Base-by-base conservation (phyloP, 371 early-diverging fungal genomes). In the Lichtheimia ornata region DNA sequence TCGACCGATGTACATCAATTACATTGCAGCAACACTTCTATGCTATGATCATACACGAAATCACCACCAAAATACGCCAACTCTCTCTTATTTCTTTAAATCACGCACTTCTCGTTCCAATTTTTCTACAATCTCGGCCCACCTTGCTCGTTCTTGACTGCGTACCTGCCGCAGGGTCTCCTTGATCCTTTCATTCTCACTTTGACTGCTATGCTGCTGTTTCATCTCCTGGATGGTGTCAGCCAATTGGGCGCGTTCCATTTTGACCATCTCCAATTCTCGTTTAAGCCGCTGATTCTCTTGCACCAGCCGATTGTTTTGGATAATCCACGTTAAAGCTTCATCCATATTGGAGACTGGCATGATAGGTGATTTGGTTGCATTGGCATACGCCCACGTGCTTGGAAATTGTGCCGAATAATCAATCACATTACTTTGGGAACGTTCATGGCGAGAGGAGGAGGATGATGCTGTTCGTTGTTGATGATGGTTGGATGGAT, bases 261-360 rank as follows among this genome's bases (percentile, higher is more conserved):
- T 17, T n/a, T 49, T 20, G 22, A 56, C 50, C 28, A 24, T 24
- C 13, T 55, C 55, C 14, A 59, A 42, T 27, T 59, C 56, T 49
- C 28, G 20, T 18, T 64, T 64, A 5, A 64, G 52, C 44, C 59
- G 49, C 24, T 55, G 50, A 50, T 64, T 64, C 27, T 64, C 65
- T 43, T 59, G 50, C 14, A 64, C 49, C 18, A 64, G 22, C 30
- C 65, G 54, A 45, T 59, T 59, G 43, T 64, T 64, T 43, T 64
- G 65, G 11, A 59, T 59, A 24, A 64, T 64, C 65, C 65, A 64
- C 17, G 59, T 40, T 28, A 64, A 43, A 11, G 65, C 65, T 22
- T 64, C 65, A 35, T 64, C 65, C 42, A 64, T 55, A 50, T 64
- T 64, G 30, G 42, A 27, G 9, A 50, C 15, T 13, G 62, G 62